A percentile compares a stretch with the other conserved stretches of the same genome.
These are phyloP conservation scores for Yamadazyma phyllophila DNA, from an alignment of 805 yeast species.

Conservation along the genomic window DNA sequence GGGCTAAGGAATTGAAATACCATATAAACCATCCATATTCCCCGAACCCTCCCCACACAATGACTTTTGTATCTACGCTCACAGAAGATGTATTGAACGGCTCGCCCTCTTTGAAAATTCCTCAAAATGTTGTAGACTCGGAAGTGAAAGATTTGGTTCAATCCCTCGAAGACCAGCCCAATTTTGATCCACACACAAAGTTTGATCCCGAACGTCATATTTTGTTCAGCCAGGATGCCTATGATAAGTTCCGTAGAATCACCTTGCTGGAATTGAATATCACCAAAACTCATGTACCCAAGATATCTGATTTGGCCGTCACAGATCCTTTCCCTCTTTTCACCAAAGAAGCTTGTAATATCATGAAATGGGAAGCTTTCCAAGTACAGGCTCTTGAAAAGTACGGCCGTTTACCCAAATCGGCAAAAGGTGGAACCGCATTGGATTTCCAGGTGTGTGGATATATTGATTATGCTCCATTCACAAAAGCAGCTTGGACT, in stretches of 20 bases:
- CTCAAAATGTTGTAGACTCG: conserved; percentile 9
- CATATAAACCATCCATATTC: background rate
- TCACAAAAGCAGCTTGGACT: conserved; percentile 27
- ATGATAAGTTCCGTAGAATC: conserved; percentile 32
- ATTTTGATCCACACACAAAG: conserved; percentile 11
- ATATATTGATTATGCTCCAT: conserved; percentile 21
- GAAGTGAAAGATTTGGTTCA: conserved; percentile 12
- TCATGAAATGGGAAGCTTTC: conserved; percentile 29
- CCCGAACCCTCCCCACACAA: background rate
- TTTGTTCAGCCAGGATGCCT: conserved; percentile 17
- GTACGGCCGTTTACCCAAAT: conserved; percentile 25
- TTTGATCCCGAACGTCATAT: conserved; percentile 14
- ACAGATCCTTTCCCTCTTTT: conserved; percentile 29
- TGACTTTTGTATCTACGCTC: background rate
- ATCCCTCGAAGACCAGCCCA: conserved; percentile 9
- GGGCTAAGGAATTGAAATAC: background rate
- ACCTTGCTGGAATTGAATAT: conserved; percentile 38
- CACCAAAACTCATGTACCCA: conserved; percentile 31
- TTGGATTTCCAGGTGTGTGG: conserved; percentile 28
- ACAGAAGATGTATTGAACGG: conserved; percentile 15
- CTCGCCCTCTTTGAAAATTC: conserved; percentile 8
- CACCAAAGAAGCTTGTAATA: conserved; percentile 27
- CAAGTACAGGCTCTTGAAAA: conserved; percentile 19
- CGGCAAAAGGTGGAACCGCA: conserved; percentile 24
- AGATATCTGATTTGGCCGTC: conserved; percentile 33